Percentiles rank a stretch among this genome's conserved stretches.
Conservation (phyloP, 2,329 filamentous ascomycete species). For the Sporothrix euskadiensis region DNA sequence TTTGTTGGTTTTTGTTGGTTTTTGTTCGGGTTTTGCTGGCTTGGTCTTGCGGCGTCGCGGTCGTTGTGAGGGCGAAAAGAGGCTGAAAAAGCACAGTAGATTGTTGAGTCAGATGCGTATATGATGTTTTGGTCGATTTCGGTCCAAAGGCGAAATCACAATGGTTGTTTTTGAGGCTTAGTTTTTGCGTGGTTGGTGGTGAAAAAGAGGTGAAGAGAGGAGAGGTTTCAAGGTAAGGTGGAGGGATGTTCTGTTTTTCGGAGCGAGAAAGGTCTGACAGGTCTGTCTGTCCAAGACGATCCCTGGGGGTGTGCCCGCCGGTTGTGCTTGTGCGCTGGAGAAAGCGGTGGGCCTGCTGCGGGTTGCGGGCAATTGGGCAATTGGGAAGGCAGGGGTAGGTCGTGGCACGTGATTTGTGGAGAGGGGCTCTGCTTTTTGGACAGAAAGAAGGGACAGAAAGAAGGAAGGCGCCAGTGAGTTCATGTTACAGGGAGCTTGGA, state of each 20-base stretch:
- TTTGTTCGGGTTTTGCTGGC: too few species aligned
- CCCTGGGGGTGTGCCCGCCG: background rate
- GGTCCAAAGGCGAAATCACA: constrained; percentile 22
- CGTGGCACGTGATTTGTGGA: constrained; percentile 15
- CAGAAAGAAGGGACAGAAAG: background rate
- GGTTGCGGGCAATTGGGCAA: background rate
- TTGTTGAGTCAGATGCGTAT: background rate
- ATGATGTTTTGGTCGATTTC: constrained; percentile 5
- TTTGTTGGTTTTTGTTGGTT: background rate
- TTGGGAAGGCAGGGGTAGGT: background rate
- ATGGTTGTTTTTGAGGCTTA: constrained; percentile 8
- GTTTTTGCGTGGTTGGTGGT: constrained; percentile 11
- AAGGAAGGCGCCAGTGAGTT: background rate
- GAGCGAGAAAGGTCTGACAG: constrained; percentile 6
- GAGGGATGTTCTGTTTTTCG: constrained; percentile 9
- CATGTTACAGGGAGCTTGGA: background rate
- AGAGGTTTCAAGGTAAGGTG: background rate
- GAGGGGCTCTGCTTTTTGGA: background rate
- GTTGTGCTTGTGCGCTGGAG: background rate
- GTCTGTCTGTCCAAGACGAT: background rate
- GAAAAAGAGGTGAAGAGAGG: background rate
- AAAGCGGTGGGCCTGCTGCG: background rate
- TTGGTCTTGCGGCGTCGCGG: background rate
- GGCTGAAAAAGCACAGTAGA: constrained; percentile 7
- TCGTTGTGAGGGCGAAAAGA: background rate